Base-by-base conservation (phyloP, 2,329 filamentous ascomycete species). In the Arthrobotrys musiformis region DNA sequence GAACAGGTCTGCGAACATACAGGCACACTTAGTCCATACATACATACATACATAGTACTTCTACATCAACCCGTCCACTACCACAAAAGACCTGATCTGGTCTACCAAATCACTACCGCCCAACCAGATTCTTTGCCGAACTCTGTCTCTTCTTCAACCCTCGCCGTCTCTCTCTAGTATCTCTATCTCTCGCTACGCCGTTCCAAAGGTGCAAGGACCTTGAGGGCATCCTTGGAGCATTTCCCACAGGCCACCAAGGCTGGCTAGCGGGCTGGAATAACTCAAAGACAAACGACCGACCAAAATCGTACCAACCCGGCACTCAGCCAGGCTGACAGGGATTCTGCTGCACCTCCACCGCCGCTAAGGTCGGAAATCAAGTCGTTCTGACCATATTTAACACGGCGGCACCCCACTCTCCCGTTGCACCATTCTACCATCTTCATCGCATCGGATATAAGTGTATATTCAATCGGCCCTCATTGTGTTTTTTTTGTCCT, bases 311-410 rank as follows among this genome's bases (percentile, higher is more conserved):
- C 46, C 37, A 75, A 69, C 70, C 56, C 40, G 73, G 73, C 73
- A 37, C 28, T 77, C 73, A 77, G 73, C 73, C 67, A 77, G 73
- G 73, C 73, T 70, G 73, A 77, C 73, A 77, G 60, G 73, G 73
- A 66, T 48, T 48, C 70, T 54, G 30, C 40, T 33, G 44, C 42
- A 33, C 24, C 61, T 30, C 50, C 62, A 61, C 48, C 22, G 26
- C 35, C 48, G 26, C 46, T 60, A 48, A 60, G n/a, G 64, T 46
- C 63, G 70, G 72, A 66, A 70, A 70, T 70, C 73, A 50, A 26
- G 44, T 24, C 42, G 63, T 46, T 69, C 52, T 50, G 60, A 42
- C 66, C 52, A 67, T 67, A 77, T 77, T 64, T 67, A 52, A 61
- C 52, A 68, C 48, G 28, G 24, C 54, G 22, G 17, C 70, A 75